A percentile compares a stretch with the other conserved stretches of the same genome.
Conservation (phyloP, 2,329 filamentous ascomycete species). For the Alternaria triticina region DNA sequence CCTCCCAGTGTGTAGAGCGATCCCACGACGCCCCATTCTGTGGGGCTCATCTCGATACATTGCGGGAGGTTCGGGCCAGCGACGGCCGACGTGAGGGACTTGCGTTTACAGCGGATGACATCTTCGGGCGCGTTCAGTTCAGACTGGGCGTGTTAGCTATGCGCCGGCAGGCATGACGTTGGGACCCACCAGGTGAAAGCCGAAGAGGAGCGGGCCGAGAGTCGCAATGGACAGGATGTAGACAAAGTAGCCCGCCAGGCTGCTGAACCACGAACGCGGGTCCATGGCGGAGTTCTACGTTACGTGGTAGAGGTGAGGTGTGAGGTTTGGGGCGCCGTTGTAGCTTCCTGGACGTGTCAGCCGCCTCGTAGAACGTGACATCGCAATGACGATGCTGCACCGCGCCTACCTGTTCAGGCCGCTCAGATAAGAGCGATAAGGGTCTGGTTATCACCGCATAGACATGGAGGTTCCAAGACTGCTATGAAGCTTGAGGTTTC, state of each 20-base stretch:
- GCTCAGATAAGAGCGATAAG: conserved; percentile 1
- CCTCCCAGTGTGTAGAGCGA: conserved; percentile 93
- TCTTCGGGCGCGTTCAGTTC: conserved; percentile 95
- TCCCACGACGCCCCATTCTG: conserved; percentile 83
- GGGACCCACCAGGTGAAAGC: conserved; percentile 79
- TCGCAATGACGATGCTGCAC: conserved; percentile 17
- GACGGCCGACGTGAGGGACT: conserved; percentile 54
- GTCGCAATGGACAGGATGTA: conserved; percentile 78
- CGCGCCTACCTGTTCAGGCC: conserved; percentile 13
- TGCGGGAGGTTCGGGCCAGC: conserved; percentile 61
- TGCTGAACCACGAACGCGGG: conserved; percentile 49
- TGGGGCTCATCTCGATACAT: conserved; percentile 87
- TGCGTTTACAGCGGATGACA: conserved; percentile 84
- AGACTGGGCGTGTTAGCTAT: conserved; percentile 62
- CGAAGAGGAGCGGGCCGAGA: conserved; percentile 89
- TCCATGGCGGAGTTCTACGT: conserved; percentile 41
- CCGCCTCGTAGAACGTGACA: conserved; percentile 7
- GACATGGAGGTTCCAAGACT: background rate
- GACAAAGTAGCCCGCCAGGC: conserved; percentile 76
- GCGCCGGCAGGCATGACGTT: background rate
- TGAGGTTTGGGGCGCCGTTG: background rate
- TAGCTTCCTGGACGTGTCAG: conserved; percentile 6
- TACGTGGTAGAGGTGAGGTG: conserved; percentile 6
- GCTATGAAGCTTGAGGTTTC: background rate
- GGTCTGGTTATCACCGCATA: background rate